phyloP scores from a whole-genome alignment of 257 asterid genomes.

The Fraxinus americana region DNA sequence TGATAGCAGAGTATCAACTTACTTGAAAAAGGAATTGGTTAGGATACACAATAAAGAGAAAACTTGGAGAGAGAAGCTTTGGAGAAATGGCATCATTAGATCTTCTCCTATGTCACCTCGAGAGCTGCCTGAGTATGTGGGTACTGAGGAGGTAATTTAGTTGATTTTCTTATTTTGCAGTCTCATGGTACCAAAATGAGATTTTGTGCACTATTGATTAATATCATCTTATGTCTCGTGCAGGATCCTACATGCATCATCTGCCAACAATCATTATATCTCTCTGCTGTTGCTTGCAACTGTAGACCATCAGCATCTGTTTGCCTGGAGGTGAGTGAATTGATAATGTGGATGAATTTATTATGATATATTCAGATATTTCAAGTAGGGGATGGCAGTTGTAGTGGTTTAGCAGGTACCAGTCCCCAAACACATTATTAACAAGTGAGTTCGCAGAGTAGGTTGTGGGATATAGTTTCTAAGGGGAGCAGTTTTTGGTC shows the following conservation, averaged over 20 bases:
- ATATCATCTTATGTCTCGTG: conserved; percentile 33
- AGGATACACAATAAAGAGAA: conserved; percentile 70
- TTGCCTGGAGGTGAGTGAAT: conserved; percentile 81
- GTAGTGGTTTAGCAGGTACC: background rate
- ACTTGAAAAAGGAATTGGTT: conserved; percentile 65
- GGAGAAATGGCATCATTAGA: conserved; percentile 76
- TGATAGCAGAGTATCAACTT: conserved; percentile 62
- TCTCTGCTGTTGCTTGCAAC: conserved; percentile 84
- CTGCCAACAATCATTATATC: conserved; percentile 83
- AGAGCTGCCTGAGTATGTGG: conserved; percentile 67
- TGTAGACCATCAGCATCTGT: conserved; percentile 84
- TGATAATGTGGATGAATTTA: background rate
- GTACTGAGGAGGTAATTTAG: conserved; percentile 78
- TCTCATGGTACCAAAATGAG: conserved; percentile 11
- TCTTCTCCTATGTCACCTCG: conserved; percentile 75
- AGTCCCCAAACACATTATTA: background rate
- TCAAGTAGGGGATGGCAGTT: background rate
- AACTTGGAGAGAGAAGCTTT: conserved; percentile 78
- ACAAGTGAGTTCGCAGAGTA: background rate
- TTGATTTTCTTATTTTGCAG: conserved; percentile 20
- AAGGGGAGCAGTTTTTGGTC: background rate
- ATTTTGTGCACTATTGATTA: conserved; percentile 31
- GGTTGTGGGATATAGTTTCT: background rate
- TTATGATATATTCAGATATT: conserved; percentile 16
- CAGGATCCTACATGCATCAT: conserved; percentile 89